These are phyloP conservation scores for Globisporangium mamillatum DNA, from an alignment of 352 stramenopile species.

Conservation along the genomic window DNA sequence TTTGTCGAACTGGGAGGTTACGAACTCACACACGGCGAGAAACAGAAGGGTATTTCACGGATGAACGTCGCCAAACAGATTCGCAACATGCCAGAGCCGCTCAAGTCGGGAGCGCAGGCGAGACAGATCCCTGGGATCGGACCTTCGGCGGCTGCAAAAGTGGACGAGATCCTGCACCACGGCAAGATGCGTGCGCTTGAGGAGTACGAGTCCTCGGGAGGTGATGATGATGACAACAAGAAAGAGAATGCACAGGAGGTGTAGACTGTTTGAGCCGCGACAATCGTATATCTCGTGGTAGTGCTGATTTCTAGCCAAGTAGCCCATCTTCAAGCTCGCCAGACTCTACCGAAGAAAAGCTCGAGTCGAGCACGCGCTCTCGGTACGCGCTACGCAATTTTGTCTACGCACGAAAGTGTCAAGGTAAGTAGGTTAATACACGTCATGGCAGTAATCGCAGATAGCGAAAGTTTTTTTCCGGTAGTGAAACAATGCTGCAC, in stretches of 20 bases:
- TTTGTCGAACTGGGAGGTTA: constrained; percentile 40
- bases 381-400: constrained; percentile 19
- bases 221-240: background rate
- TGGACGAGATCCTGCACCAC: constrained; percentile 33
- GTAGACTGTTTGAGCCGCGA: background rate
- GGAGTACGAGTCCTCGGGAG: constrained; percentile 12
- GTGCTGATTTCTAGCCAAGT: background rate
- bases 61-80: constrained; percentile 45
- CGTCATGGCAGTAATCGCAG: background rate
- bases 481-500: background rate
- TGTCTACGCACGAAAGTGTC: constrained; percentile 8
- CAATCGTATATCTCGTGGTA: background rate
- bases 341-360: constrained; percentile 34
- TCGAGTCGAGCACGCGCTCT: constrained; percentile 18
- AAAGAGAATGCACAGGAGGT: constrained; percentile 7
- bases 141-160: constrained; percentile 30
- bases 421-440: background rate
- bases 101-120: constrained; percentile 31
- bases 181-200: constrained; percentile 36
- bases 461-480: background rate
- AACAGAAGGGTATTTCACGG: constrained; percentile 36
- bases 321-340: constrained; percentile 33
- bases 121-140: constrained; percentile 28
- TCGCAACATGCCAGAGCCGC: constrained; percentile 21
- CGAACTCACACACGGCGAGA: constrained; percentile 32